Percentiles rank a stretch among this genome's conserved stretches.
Conservation (phyloP, 257 asterid species). For the Fraxinus excelsior region DNA sequence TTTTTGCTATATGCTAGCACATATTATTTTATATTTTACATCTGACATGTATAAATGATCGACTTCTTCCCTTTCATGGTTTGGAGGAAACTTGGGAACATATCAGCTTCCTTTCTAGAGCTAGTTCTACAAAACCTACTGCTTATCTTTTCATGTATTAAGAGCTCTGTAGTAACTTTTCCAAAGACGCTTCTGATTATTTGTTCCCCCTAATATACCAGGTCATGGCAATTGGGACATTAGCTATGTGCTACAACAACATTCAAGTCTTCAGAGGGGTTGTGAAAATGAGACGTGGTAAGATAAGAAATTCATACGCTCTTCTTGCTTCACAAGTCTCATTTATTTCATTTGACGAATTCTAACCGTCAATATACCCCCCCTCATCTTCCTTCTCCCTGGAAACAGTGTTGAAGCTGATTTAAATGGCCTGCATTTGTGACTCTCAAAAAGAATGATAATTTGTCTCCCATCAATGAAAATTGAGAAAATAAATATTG, state of each 20-base stretch:
- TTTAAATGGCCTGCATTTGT: slow-evolving; percentile 6
- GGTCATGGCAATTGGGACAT: slow-evolving; percentile 98
- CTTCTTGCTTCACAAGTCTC: slow-evolving; percentile 14
- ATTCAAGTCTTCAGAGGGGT: slow-evolving; percentile 88
- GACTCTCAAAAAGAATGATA: neutral
- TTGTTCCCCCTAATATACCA: slow-evolving; percentile 31
- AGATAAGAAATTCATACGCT: slow-evolving; percentile 32
- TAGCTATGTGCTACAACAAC: slow-evolving; percentile 94
- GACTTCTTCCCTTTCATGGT: neutral
- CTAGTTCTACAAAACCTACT: slow-evolving; percentile 14
- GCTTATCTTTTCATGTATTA: neutral
- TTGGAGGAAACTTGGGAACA: neutral
- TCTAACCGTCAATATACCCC: neutral
- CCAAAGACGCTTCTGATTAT: slow-evolving; percentile 25
- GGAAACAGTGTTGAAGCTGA: neutral
- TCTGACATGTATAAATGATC: neutral
- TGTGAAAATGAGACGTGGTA: slow-evolving; percentile 98
- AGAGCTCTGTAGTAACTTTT: neutral
- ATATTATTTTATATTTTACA: neutral
- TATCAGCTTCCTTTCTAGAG: neutral
- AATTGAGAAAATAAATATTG: slow-evolving; percentile 3
- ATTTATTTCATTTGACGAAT: neutral
- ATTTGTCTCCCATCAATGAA: neutral
- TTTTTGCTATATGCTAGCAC: neutral
- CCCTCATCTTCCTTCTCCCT: too few relatives aligned